Conservation (phyloP, 768 basidiomycete species). For the Chalciporus chontae region DNA sequence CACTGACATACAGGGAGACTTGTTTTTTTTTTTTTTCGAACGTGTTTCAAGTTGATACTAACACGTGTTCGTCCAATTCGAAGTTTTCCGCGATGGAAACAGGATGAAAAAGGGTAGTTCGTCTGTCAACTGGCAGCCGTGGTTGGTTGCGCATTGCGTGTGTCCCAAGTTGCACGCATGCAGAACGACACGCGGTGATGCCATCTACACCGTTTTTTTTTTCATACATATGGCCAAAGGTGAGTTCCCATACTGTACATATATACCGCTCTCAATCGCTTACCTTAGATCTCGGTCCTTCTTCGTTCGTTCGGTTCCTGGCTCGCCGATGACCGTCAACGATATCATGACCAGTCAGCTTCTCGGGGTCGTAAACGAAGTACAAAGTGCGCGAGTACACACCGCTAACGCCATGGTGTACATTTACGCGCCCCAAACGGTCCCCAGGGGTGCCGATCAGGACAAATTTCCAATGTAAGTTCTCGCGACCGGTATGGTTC, state of each 20-base stretch:
- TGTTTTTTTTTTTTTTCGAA: background rate
- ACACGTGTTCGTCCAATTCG: constrained; percentile 22
- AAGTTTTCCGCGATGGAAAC: constrained; percentile 4
- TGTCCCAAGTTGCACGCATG: background rate
- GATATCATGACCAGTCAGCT: no score
- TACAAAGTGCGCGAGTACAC: background rate
- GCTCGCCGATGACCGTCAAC: background rate
- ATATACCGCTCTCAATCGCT: no score
- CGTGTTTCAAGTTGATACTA: background rate
- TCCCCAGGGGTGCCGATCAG: constrained; percentile 6
- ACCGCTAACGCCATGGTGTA: background rate
- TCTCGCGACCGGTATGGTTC: background rate
- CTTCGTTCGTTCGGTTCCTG: background rate
- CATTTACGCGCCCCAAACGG: background rate
- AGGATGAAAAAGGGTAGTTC: constrained; percentile 6
- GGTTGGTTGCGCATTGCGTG: no score
- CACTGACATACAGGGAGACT: no score
- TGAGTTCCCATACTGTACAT: no score
- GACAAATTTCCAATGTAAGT: background rate
- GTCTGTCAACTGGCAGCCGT: constrained; percentile 4
- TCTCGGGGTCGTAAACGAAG: background rate
- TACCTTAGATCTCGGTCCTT: background rate
- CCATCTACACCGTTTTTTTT: background rate
- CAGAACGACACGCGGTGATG: background rate
- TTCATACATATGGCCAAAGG: background rate